phyloP scores from a whole-genome alignment of 805 yeast species.

The Myxozyma melibiosi region DNA sequence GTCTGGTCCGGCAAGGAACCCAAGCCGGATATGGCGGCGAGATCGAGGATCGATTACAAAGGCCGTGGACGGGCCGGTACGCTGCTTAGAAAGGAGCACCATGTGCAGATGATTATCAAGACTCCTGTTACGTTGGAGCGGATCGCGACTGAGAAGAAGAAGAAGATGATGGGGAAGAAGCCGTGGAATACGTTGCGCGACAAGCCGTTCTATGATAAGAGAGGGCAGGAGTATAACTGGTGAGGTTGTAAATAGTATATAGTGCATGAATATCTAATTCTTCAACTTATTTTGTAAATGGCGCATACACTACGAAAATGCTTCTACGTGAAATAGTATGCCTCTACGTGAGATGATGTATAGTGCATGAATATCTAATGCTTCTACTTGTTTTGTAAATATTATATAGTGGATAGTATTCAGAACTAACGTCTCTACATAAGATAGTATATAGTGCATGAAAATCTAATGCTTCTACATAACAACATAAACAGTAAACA shows the following conservation, averaged over 20 bases:
- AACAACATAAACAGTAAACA: neutral
- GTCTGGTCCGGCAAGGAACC: conserved; percentile 89
- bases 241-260: conserved; percentile 22
- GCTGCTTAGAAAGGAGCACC: conserved; percentile 73
- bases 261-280: neutral
- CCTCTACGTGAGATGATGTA: no score
- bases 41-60: conserved; percentile 72
- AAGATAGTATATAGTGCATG: neutral
- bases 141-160: conserved; percentile 58
- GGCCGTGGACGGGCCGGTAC: conserved; percentile 91
- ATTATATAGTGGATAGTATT: neutral
- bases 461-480: no score
- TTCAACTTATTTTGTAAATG: neutral
- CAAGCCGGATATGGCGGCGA: conserved; percentile 54
- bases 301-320: neutral
- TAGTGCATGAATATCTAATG: no score
- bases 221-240: conserved; percentile 44
- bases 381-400: no score
- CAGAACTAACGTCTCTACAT: neutral
- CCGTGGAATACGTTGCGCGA: conserved; percentile 51
- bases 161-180: conserved; percentile 52
- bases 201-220: conserved; percentile 46
- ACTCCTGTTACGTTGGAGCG: conserved; percentile 65
- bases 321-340: neutral
- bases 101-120: conserved; percentile 75